Conservation (phyloP, 1,284 basidiomycete species). For the Clitocybe nebularis region DNA sequence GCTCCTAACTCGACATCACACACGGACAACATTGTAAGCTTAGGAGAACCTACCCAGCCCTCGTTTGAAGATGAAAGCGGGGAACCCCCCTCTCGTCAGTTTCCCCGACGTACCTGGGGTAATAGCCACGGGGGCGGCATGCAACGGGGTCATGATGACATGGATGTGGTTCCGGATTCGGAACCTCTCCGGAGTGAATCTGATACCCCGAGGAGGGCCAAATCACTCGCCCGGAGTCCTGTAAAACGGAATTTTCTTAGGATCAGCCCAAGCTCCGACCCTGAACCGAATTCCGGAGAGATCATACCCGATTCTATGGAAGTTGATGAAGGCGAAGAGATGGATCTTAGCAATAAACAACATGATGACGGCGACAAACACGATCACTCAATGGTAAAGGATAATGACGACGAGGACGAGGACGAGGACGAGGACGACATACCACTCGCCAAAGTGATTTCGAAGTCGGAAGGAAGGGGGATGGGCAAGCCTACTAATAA, state of each 20-base stretch:
- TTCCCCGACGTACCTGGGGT: constrained; percentile 1
- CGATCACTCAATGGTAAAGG: background rate
- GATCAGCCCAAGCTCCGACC: constrained; percentile 8
- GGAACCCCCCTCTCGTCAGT: background rate
- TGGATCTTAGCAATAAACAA: constrained; percentile 21
- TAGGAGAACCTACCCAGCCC: background rate
- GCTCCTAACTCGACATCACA: too few relatives aligned
- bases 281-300: constrained; percentile 23
- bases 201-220: background rate
- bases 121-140: background rate
- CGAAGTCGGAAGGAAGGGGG: too few relatives aligned
- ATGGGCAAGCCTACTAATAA: too few relatives aligned
- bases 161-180: constrained; percentile 55
- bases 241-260: background rate
- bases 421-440: constrained; percentile 26
- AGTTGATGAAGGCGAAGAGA: constrained; percentile 24
- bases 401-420: constrained; percentile 15
- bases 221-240: background rate
- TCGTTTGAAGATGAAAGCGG: background rate
- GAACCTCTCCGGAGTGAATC: constrained; percentile 34
- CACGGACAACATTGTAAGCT: too few relatives aligned
- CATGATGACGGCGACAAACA: background rate
- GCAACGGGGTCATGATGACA: constrained; percentile 18
- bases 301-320: constrained; percentile 27
- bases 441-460: constrained; percentile 35